Base-by-base conservation (phyloP, 208 protist genomes). In the Trypanosoma vivax region DNA sequence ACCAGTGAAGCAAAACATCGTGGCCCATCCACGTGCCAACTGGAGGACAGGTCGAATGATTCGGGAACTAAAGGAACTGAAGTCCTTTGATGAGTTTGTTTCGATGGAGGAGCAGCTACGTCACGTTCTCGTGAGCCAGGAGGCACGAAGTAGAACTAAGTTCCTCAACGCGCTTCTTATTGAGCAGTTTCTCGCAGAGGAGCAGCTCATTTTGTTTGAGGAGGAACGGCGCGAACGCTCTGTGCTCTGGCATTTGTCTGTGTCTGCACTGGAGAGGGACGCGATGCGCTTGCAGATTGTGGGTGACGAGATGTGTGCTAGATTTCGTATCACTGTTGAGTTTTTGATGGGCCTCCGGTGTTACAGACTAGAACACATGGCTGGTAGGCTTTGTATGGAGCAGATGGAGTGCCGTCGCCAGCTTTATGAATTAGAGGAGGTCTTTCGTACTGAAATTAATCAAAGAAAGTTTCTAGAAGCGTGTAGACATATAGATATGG, bases 1-100 rank as follows among this genome's bases (percentile, higher is more conserved):
- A 11, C 16, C 45, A 25, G 33, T 39, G 13, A 53, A 49, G 43
- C 30, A n/a, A 16, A 59, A 29, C 9, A 24, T 10, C n/a, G 14
- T 14, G 13, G 37, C 31, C 4, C 0, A n/a, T 29, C 13, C 5
- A 59, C 47, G 18, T 39, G 35, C 55, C 21, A 62, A 65, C 29
- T 86, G 76, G 78, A 61, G 77, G 11, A 74, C 82, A 4, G 70
- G 82, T 41, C 65, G 66, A 31, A 70, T 90, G 5, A 50, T 86
- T 1, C 39, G 71, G 9, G 71, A 90, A 51, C 66, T 90, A 13
- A 75, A 65, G 27, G 61, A 65, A 10, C 29, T 83, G 3, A 61
- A 50, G 18, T 69, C 62, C 25, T 14, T 70, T 14, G 57, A 50
- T 1, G 58, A 52, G 1, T 37, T 85, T 14, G 16, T 45, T 24